Base-by-base conservation (phyloP, 331 rosid genomes). In the Quercus lobata region DNA sequence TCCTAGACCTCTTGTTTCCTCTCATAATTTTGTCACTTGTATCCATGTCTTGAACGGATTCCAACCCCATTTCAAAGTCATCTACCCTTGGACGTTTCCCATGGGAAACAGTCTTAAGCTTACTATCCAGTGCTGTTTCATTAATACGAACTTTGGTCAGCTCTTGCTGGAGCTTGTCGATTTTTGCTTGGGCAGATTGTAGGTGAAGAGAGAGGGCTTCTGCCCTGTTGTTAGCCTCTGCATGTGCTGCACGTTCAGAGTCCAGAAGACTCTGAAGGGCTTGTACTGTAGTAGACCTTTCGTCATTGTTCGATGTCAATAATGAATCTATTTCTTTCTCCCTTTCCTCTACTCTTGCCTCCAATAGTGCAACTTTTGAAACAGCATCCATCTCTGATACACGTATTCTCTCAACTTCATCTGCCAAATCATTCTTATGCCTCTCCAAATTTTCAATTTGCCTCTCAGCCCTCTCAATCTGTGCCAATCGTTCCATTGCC, bases 161-260 rank as follows among this genome's bases (percentile, higher is more conserved):
- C 74, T 96, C 97, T 80, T 91, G 99, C 83, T 96, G 98, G 72
- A 96, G 98, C 52, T 84, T 74, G 76, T 96, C 99, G 5, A 96
- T 92, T 79, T 92, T 88, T 69, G 97, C 89, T 74, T 96, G 99
- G 41, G 99, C 94, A 61, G 93, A 84, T 85, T 96, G 98, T 32
- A 96, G 84, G 86, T 93, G 94, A 16, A 80, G 93, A 55, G 98
- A 96, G 71, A 96, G 94, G 21, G 90, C 88, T 69, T 96, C 98
- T 1, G 99, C 99, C 79, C 99, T 87, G 79, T 83, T 87, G 85
- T 91, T 92, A 34, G 98, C 99, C 78, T 90, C 97, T 2, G 92
- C 85, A 79, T 90, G 98, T 41, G 99, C 99, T 32, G 94, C 91
- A 4, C 99, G 98, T 75, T 96, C 99, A 7, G 86, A 80, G 80